Conservation (phyloP, 768 basidiomycete genomes). For the Gloeostereum incarnatum region DNA sequence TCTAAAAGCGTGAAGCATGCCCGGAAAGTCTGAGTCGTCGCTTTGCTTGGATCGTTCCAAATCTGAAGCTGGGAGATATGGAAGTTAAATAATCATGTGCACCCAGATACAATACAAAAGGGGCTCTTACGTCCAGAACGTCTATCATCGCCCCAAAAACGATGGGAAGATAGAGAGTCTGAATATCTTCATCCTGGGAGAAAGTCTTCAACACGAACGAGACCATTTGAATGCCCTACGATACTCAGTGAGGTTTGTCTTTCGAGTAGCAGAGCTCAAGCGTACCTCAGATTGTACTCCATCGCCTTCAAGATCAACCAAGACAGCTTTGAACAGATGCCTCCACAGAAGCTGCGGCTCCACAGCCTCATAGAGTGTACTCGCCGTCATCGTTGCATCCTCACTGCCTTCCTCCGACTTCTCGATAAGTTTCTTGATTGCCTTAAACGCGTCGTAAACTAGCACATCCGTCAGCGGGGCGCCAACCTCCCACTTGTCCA, state of each 20-base stretch:
- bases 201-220: slow-evolving; percentile 69
- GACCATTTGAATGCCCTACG: slow-evolving; percentile 58
- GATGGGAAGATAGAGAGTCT: slow-evolving; percentile 71
- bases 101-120: slow-evolving; percentile 1
- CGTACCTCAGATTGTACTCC: slow-evolving; percentile 39
- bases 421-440: slow-evolving; percentile 50
- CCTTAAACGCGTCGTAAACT: slow-evolving; percentile 71
- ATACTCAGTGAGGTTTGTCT: neutral
- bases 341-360: slow-evolving; percentile 89
- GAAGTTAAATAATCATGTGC: slow-evolving; percentile 2
- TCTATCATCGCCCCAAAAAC: slow-evolving; percentile 66
- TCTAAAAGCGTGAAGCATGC: slow-evolving; percentile 41
- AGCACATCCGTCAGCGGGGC: slow-evolving; percentile 68
- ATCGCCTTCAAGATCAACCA: slow-evolving; percentile 41
- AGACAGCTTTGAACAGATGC: slow-evolving; percentile 49
- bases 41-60: slow-evolving; percentile 22
- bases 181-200: slow-evolving; percentile 84
- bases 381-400: slow-evolving; percentile 78
- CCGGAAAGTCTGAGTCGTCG: slow-evolving; percentile 24
- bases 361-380: slow-evolving; percentile 84
- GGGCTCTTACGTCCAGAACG: slow-evolving; percentile 44
- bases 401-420: slow-evolving; percentile 42
- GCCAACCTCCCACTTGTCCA: slow-evolving; percentile 98
- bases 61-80: slow-evolving; percentile 22
- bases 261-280: neutral